These are phyloP conservation scores for Microsporum ferrugineum DNA, from an alignment of 2,329 filamentous ascomycete genomes.

Conservation along the genomic window DNA sequence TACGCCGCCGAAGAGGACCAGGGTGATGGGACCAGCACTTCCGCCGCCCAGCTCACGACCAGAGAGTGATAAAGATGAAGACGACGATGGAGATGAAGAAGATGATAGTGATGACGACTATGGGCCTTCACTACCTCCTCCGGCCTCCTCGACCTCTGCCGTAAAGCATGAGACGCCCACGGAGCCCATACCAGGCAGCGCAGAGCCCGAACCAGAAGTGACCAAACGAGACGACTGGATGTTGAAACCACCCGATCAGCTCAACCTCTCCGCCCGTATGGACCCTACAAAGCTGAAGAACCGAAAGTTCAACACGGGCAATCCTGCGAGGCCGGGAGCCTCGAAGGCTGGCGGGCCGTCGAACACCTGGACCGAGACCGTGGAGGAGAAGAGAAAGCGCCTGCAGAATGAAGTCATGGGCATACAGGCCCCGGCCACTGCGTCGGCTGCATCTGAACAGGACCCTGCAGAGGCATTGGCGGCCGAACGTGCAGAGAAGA, in stretches of 20 bases:
- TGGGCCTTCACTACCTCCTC: conserved; percentile 23
- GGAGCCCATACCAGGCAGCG: not conserved
- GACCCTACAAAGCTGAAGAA: conserved; percentile 73
- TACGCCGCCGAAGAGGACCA: conserved; percentile 33
- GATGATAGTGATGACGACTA: conserved; percentile 28
- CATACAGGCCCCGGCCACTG: conserved; percentile 35
- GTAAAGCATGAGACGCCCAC: not conserved
- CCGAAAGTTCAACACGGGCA: conserved; percentile 67
- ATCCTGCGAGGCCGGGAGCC: conserved; percentile 39
- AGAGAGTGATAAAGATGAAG: conserved; percentile 5
- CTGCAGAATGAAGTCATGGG: conserved; percentile 74
- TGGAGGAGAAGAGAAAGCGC: conserved; percentile 69
- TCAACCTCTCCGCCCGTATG: conserved; percentile 42
- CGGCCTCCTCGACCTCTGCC: not conserved
- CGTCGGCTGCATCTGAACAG: not conserved
- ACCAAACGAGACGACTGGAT: conserved; percentile 73
- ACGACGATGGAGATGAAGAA: conserved; percentile 24
- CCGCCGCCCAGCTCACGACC: conserved; percentile 31
- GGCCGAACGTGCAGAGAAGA: conserved; percentile 2
- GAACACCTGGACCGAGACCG: conserved; percentile 75
- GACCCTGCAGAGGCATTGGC: conserved; percentile 5
- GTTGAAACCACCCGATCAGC: conserved; percentile 53
- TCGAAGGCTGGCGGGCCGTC: conserved; percentile 31
- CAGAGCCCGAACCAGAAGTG: conserved; percentile 29
- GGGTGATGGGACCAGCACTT: conserved; percentile 43